Conservation (phyloP, 495 filamentous ascomycete genomes). For the Aspergillus haitiensis region DNA sequence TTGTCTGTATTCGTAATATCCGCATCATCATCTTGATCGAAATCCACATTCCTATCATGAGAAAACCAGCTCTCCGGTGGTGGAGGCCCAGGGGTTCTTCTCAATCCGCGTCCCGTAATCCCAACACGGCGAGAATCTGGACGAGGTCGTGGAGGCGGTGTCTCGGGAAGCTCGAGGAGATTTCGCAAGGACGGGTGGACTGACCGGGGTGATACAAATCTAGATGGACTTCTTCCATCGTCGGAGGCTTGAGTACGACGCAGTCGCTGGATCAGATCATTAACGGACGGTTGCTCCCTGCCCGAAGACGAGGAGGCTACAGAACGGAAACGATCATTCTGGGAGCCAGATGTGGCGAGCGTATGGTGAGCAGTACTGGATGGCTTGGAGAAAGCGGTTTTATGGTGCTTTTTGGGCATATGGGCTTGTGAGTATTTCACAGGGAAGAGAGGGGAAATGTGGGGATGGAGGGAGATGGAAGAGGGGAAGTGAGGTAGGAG, state of each 20-base stretch:
- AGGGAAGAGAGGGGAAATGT: conserved; percentile 13
- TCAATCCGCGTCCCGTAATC: conserved; percentile 42
- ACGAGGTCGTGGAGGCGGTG: conserved; percentile 64
- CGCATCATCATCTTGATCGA: conserved; percentile 2
- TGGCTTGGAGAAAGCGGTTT: conserved; percentile 35
- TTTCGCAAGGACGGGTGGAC: conserved; percentile 57
- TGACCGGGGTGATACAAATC: conserved; percentile 35
- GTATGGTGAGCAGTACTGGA: conserved; percentile 41
- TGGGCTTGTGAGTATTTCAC: conserved; percentile 18
- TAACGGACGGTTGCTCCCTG: conserved; percentile 40
- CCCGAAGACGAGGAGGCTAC: conserved; percentile 25
- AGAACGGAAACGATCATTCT: conserved; percentile 32
- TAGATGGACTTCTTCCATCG: conserved; percentile 19
- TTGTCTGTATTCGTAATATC: conserved; percentile 12
- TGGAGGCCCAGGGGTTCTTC: conserved; percentile 64
- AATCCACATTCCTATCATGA: conserved; percentile 23
- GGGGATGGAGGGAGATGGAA: conserved; percentile 11
- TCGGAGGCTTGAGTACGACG: conserved; percentile 45
- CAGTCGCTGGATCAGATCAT: conserved; percentile 51
- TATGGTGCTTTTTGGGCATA: conserved; percentile 53
- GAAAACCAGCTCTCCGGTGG: conserved; percentile 72
- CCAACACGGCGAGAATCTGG: conserved; percentile 43
- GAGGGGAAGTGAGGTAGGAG: conserved; percentile 1
- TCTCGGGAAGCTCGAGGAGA: conserved; percentile 70
- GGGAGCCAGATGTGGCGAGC: conserved; percentile 30